A percentile compares a stretch with the other conserved stretches of the same genome.
phyloP scores from a whole-genome alignment of 495 filamentous ascomycete species.

The Thermothielavioides terrestris region DNA sequence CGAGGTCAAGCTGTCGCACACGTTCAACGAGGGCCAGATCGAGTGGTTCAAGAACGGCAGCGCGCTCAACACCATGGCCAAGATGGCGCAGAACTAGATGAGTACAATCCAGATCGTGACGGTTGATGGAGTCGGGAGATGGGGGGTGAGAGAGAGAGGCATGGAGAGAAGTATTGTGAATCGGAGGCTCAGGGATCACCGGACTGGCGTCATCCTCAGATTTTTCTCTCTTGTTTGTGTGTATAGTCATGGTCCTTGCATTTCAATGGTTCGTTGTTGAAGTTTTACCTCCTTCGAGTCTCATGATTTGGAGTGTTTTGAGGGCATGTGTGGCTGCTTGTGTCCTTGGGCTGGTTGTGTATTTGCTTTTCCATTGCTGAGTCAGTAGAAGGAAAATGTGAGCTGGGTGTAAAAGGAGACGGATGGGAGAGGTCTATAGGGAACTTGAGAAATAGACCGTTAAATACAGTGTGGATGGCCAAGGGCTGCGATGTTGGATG shows the following conservation, averaged over 20 bases:
- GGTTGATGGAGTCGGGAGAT: constrained; percentile 9
- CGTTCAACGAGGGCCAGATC: constrained; percentile 94
- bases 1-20: constrained; percentile 80
- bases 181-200: constrained; percentile 21
- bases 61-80: constrained; percentile 97
- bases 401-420: too few relatives aligned
- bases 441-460: too few relatives aligned
- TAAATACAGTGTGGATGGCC: too few relatives aligned
- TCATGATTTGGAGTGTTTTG: too few relatives aligned
- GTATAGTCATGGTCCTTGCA: constrained; percentile 29
- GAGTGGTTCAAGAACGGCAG: constrained; percentile 98
- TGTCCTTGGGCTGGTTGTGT: too few relatives aligned
- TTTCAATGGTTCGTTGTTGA: constrained; percentile 24
- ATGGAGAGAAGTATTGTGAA: constrained; percentile 8
- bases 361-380: too few relatives aligned
- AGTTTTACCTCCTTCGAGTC: not conserved
- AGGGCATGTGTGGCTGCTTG: too few relatives aligned
- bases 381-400: too few relatives aligned
- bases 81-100: constrained; percentile 35
- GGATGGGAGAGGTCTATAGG: too few relatives aligned
- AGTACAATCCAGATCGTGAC: constrained; percentile 16
- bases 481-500: too few relatives aligned
- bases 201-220: constrained; percentile 27
- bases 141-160: constrained; percentile 7
- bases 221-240: constrained; percentile 26